Percentiles rank a stretch among this genome's conserved stretches.
These are phyloP conservation scores for Glarea lozoyensis DNA, from an alignment of 495 filamentous ascomycete genomes.

Conservation along the genomic window DNA sequence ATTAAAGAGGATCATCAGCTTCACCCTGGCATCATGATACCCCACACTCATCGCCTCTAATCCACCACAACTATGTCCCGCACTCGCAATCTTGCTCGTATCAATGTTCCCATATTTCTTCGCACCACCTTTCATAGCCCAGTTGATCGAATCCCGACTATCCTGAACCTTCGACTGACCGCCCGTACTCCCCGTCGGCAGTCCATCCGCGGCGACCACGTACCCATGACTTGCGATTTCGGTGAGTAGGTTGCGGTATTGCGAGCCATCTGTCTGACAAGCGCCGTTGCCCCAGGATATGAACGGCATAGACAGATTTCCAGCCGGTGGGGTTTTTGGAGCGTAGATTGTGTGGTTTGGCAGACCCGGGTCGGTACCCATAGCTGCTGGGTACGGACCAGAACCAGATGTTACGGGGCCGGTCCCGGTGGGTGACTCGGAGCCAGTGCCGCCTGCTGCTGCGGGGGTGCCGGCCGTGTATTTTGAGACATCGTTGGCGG, in stretches of 20 bases:
- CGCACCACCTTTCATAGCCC: background rate
- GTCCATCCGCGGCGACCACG: slow-evolving; percentile 6
- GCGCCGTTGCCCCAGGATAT: slow-evolving; percentile 4
- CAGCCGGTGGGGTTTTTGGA: background rate
- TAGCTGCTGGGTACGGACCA: slow-evolving; percentile 18
- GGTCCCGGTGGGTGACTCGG: slow-evolving; percentile 13
- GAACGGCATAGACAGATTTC: slow-evolving; percentile 1
- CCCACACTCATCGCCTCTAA: slow-evolving; percentile 4
- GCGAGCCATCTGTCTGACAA: slow-evolving; percentile 3
- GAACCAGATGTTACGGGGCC: slow-evolving; percentile 14
- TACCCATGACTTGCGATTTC: slow-evolving; percentile 6
- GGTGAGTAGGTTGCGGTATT: slow-evolving; percentile 2
- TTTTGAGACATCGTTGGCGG: background rate
- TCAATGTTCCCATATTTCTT: slow-evolving; percentile 9
- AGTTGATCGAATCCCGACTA: slow-evolving; percentile 2
- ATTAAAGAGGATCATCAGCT: slow-evolving; percentile 6
- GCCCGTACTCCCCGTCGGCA: background rate
- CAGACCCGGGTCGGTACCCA: background rate
- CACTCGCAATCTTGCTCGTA: slow-evolving; percentile 5
- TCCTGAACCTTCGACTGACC: background rate
- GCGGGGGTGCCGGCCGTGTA: background rate
- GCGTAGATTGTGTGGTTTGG: slow-evolving; percentile 9
- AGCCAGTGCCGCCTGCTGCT: slow-evolving; percentile 5
- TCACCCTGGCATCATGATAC: slow-evolving; percentile 7
- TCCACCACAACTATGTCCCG: slow-evolving; percentile 11